Evolutionary conservation across 2,329 filamentous ascomycete genomes (phyloP), one percentile per base, ranked within the genome.

Genomic region (Cladosporium austrohemisphaericum): DNA sequence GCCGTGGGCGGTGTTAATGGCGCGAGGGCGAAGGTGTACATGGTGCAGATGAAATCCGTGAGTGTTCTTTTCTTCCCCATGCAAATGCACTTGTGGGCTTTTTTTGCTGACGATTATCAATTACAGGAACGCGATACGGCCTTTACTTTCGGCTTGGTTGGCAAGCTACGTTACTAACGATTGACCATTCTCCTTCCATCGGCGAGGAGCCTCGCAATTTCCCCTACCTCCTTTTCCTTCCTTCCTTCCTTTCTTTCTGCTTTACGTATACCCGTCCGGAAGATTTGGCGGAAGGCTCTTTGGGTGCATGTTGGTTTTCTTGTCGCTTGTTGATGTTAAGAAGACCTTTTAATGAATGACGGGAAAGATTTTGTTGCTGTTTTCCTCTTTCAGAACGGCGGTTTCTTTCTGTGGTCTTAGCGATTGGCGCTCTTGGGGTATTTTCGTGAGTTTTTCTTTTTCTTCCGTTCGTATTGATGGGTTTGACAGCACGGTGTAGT

Each of bases 21-120:
- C 25, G 77, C 76, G 22, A 74, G 72, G 53, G 78, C 76, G 33
- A 77, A 71, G 53, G 75, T 83, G 9, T 86, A 81, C 62, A 85
- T 86, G 82, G 73, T 86, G 52, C 64, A 68, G 62, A 66, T 68
- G 65, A 68, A 67, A 56, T 65, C 63, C 52, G 65, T 67, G 54
- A 65, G 64, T 62, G 18, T 3, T 47, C n/a, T 3, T 41, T 6
- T 28, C 28, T 11, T 20, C 14, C 14, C 18, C 37, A 28, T 29
- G 23, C 25, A 8, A 18, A 8, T 23, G 8, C 3, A 36, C 13
- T 36, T 53, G 14, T 44, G 20, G 4, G n/a, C 3, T 14, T 6
- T 19, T 23, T 13, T 22, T 36, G 31, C 51, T 58, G 46, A 57
- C 50, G 14, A 16, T 18, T 5, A 50, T n/a, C 10, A n/a, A n/a